Base-by-base conservation (phyloP, 2,329 filamentous ascomycete species). In the Plenodomus lindquistii region DNA sequence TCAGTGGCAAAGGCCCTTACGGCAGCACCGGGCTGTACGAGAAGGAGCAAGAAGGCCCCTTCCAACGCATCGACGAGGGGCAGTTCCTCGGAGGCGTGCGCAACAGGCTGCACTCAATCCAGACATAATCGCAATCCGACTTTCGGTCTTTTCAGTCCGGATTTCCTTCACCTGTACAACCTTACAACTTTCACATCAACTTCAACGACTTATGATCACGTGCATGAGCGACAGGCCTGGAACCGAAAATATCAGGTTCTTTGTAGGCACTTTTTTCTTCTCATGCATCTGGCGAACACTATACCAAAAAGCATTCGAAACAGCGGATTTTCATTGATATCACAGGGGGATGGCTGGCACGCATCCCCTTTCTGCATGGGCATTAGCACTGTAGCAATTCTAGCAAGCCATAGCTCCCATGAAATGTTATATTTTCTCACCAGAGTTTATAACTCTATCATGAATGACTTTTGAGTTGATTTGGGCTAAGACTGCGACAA, bases 21-120 rank as follows among this genome's bases (percentile, higher is more conserved):
- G 77, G 77, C 18, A 75, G 71, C 54, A 77, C 75, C 15, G 77
- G 77, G 1, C 67, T 78, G 7, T 80, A 79, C 48, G 77, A 75
- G 46, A 80, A 80, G 46, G 71, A 74, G 37, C 73, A 76, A 42
- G 76, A 77, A 48, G 69, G 69, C 4, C 65, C 65, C 9, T 75
- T 74, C 59, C 69, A 73, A 45, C 65, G 66, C 40, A 67, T 75
- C 21, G 60, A 67, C 15, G 72, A 75, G 42, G 59, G 57, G 36
- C 71, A 72, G n/a, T 75, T 73, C 50, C 55, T 75, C 27, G 52
- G 52, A 31, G 73, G 72, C 9, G 63, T 72, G 34, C 63, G 69
- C 54, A 61, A 66, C 47, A 65, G 65, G 24, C 61, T 67, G 27
- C 61, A 72, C 38, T 72, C 67, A 41, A 71, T 73, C 42, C 65